A percentile compares a stretch with the other conserved stretches of the same genome.
Evolutionary conservation across 805 yeast species (phyloP).

Genomic region (Metschnikowia corniflorae): DNA sequence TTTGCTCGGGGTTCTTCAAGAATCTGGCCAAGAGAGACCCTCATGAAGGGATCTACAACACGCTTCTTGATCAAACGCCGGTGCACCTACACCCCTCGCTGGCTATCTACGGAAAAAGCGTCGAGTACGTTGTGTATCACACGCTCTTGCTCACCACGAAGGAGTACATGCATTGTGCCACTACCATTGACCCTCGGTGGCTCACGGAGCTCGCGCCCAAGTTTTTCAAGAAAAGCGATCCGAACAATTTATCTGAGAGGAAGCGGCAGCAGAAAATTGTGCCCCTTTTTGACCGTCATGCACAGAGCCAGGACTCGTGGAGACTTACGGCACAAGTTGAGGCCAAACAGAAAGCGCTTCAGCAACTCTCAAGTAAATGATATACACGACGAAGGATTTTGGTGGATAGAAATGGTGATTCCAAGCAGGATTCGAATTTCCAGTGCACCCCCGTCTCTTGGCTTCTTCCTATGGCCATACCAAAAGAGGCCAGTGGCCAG

Average conservation of each 20-base stretch:
- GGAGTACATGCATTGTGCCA: slow-evolving; percentile 90
- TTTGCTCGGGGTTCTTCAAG: slow-evolving; percentile 66
- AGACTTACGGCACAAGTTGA: slow-evolving; percentile 51
- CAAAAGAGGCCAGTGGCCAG: no score
- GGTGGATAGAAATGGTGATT: no score
- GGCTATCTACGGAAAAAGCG: slow-evolving; percentile 54
- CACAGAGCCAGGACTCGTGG: slow-evolving; percentile 70
- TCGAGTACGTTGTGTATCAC: slow-evolving; percentile 80
- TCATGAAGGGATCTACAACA: slow-evolving; percentile 49
- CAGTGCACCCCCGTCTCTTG: no score
- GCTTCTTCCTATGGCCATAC: no score
- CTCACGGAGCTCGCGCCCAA: slow-evolving; percentile 65
- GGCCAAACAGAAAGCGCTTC: slow-evolving; percentile 26
- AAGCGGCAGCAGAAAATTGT: slow-evolving; percentile 63
- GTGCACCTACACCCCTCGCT: slow-evolving; percentile 89
- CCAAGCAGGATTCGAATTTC: no score
- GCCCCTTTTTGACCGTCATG: slow-evolving; percentile 63
- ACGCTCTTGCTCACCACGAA: slow-evolving; percentile 76
- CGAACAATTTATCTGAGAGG: slow-evolving; percentile 44
- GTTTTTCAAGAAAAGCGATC: slow-evolving; percentile 64
- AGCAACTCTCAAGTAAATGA: slow-evolving; percentile 13
- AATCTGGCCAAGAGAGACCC: slow-evolving; percentile 64
- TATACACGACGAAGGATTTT: no score
- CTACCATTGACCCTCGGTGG: slow-evolving; percentile 82
- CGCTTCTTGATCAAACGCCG: slow-evolving; percentile 63